Conservation (phyloP, 2,329 filamentous ascomycete species). For the Colletotrichum cuscutae region DNA sequence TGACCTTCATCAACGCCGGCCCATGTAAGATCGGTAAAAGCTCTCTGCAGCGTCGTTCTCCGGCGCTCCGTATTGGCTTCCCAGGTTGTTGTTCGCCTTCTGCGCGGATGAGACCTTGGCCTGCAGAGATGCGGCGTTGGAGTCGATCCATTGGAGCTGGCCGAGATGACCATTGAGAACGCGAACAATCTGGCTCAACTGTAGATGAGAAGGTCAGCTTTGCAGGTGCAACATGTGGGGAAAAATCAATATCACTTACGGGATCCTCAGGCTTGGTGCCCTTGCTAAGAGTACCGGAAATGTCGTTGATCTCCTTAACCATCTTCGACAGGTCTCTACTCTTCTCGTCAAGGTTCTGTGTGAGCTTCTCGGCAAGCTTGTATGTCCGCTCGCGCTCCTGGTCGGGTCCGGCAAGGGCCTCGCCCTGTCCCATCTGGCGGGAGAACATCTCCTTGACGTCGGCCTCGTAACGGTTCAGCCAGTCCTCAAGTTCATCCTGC, state of each 20-base stretch:
- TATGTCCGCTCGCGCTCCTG: conserved; percentile 97
- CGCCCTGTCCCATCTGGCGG: conserved; percentile 79
- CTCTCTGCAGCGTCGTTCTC: conserved; percentile 83
- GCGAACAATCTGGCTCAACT: conserved; percentile 95
- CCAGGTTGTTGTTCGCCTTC: conserved; percentile 75
- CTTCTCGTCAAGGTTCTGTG: conserved; percentile 91
- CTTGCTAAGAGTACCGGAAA: conserved; percentile 89
- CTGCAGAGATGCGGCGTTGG: conserved; percentile 82
- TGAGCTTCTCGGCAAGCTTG: conserved; percentile 93
- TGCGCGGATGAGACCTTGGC: conserved; percentile 85
- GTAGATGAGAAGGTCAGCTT: conserved; percentile 39
- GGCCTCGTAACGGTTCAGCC: conserved; percentile 90
- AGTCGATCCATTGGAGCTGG: conserved; percentile 93
- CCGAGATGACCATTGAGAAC: conserved; percentile 93
- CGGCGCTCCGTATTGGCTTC: conserved; percentile 65
- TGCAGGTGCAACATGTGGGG: not conserved
- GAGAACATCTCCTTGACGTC: conserved; percentile 91
- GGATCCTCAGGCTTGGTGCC: conserved; percentile 88
- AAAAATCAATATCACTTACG: conserved; percentile 61
- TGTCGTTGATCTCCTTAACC: conserved; percentile 97
- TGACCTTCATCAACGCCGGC: conserved; percentile 64
- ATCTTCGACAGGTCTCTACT: conserved; percentile 92
- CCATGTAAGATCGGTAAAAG: conserved; percentile 91
- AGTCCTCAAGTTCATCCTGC: conserved; percentile 88
- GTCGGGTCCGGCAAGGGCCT: conserved; percentile 86